A percentile compares a stretch with the other conserved stretches of the same genome.
phyloP scores from a whole-genome alignment of 441 rosid species.

The Adansonia grandidieri region DNA sequence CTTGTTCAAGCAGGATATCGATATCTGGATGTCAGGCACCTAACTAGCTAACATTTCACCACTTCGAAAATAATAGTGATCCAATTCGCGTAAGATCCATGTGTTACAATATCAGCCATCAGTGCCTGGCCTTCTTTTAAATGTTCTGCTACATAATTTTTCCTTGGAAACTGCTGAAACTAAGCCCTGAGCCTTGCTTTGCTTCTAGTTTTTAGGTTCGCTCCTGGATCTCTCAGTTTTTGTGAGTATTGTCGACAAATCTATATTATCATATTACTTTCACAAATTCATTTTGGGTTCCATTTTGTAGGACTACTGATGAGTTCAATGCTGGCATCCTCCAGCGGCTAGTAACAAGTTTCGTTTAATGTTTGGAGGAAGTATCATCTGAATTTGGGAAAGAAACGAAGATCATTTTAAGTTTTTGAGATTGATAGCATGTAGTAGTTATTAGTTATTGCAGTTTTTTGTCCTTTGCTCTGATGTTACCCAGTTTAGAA shows the following conservation, averaged over 20 bases:
- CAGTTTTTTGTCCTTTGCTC: background rate
- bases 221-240: background rate
- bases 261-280: background rate
- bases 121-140: background rate
- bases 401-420: slow-evolving; percentile 31
- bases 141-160: background rate
- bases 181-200: background rate
- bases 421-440: background rate
- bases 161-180: background rate
- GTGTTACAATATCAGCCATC: no score
- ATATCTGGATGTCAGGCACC: slow-evolving; percentile 46
- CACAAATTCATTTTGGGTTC: background rate
- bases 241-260: background rate
- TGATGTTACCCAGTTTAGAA: background rate
- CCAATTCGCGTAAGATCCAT: background rate
- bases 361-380: slow-evolving; percentile 35
- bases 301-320: slow-evolving; percentile 37
- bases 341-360: slow-evolving; percentile 42
- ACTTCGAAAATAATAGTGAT: background rate
- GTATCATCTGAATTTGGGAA: slow-evolving; percentile 36
- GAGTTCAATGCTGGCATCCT: slow-evolving; percentile 46
- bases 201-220: background rate
- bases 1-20: slow-evolving; percentile 40
- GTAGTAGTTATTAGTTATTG: background rate
- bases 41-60: background rate